A percentile compares a stretch with the other conserved stretches of the same genome.
Evolutionary conservation across 1,139 yeast genomes (phyloP).

Genomic region (Sugiyamaella pinicola): DNA sequence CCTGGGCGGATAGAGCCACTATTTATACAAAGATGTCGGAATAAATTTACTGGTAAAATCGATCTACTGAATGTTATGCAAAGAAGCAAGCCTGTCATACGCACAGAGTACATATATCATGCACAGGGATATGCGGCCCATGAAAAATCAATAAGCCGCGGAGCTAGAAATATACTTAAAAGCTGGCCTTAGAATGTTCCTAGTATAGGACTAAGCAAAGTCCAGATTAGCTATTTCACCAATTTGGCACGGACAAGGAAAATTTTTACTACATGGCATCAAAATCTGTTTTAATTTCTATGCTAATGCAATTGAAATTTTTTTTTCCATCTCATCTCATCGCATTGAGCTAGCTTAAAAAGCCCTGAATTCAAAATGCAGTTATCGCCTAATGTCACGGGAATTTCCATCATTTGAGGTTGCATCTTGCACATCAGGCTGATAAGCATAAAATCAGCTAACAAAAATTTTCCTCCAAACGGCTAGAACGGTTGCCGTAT

Average conservation of each 20-base stretch:
- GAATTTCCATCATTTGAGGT: conserved; percentile 5
- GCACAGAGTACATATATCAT: not conserved
- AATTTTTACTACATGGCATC: not conserved
- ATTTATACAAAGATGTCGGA: not conserved
- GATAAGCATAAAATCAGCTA: not conserved
- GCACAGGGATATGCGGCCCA: not conserved
- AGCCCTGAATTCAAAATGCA: not conserved
- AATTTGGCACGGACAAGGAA: not conserved
- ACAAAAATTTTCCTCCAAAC: not conserved
- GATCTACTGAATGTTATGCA: not conserved
- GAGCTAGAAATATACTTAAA: too few relatives aligned
- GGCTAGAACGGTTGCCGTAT: conserved; percentile 2
- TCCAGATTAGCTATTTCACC: not conserved
- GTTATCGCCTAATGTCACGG: conserved; percentile 8
- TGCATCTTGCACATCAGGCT: not conserved
- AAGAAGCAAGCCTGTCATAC: not conserved
- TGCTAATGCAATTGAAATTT: not conserved
- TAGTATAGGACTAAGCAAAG: not conserved
- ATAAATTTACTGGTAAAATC: not conserved
- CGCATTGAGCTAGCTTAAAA: not conserved
- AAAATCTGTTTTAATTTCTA: not conserved
- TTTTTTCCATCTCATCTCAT: conserved; percentile 13
- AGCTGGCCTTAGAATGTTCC: too few relatives aligned
- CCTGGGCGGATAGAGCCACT: not conserved
- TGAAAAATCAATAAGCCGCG: too few relatives aligned